Conservation (phyloP, 2,329 filamentous ascomycete genomes). For the Magnaporthales sp. region DNA sequence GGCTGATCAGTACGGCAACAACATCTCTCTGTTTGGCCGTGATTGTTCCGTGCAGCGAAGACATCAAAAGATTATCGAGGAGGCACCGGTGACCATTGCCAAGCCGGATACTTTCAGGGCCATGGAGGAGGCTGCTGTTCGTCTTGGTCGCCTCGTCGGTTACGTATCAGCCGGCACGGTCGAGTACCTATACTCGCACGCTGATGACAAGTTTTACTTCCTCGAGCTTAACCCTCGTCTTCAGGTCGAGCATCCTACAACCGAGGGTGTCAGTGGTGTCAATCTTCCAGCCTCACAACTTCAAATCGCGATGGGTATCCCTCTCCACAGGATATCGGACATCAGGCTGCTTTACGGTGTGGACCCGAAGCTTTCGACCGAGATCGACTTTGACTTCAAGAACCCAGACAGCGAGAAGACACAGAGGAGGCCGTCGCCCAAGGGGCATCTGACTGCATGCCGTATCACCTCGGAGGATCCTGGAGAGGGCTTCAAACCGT, state of each 20-base stretch:
- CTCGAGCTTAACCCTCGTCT: slow-evolving; percentile 97
- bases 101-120: slow-evolving; percentile 81
- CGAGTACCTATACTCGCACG: slow-evolving; percentile 96
- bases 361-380: slow-evolving; percentile 75
- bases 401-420: slow-evolving; percentile 72
- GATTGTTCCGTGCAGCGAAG: slow-evolving; percentile 97
- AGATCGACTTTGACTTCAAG: slow-evolving; percentile 96
- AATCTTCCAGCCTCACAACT: slow-evolving; percentile 95
- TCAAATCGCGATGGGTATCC: slow-evolving; percentile 97
- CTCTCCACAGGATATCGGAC: slow-evolving; percentile 88
- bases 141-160: slow-evolving; percentile 85
- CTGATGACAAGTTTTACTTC: slow-evolving; percentile 99
- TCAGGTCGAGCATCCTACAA: slow-evolving; percentile 98
- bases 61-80: slow-evolving; percentile 99
- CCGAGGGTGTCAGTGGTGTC: slow-evolving; percentile 98
- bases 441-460: slow-evolving; percentile 95
- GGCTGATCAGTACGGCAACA: slow-evolving; percentile 98
- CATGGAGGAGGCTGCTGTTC: slow-evolving; percentile 95
- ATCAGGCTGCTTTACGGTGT: slow-evolving; percentile 94
- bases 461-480: slow-evolving; percentile 99
- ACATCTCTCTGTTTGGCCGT: slow-evolving; percentile 96
- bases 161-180: slow-evolving; percentile 99
- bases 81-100: slow-evolving; percentile 95
- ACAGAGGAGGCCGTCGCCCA: slow-evolving; percentile 84
- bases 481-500: slow-evolving; percentile 98